Conservation (phyloP, 2,329 filamentous ascomycete species). For the Byssochlamys sp. region DNA sequence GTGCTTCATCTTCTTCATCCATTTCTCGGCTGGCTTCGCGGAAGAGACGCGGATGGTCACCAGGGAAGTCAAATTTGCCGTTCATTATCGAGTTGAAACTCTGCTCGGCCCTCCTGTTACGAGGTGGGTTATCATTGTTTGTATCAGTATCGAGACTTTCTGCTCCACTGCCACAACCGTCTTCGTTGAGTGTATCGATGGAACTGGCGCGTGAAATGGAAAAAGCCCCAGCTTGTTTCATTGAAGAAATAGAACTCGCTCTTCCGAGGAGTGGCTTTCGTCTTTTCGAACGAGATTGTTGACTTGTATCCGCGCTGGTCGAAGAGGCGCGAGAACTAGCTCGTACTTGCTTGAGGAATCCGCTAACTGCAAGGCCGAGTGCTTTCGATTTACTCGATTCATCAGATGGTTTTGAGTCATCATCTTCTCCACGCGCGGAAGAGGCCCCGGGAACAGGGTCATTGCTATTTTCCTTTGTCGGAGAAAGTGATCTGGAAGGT, state of each 20-base stretch:
- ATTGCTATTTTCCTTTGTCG: not conserved
- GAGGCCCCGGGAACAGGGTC: not conserved
- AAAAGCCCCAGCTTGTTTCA: conserved; percentile 13
- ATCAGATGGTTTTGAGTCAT: conserved; percentile 8
- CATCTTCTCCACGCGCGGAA: conserved; percentile 8
- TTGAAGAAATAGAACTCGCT: conserved; percentile 32
- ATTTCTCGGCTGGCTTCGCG: conserved; percentile 9
- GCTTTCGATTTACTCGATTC: conserved; percentile 14
- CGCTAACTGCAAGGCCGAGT: conserved; percentile 30
- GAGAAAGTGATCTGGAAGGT: not conserved
- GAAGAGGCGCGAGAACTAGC: conserved; percentile 20
- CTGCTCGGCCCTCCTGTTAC: conserved; percentile 16
- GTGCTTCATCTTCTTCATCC: conserved; percentile 26
- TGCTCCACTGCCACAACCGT: conserved; percentile 28
- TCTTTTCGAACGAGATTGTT: conserved; percentile 13
- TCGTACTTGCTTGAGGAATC: conserved; percentile 33
- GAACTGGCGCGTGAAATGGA: conserved; percentile 38
- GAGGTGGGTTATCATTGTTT: conserved; percentile 11
- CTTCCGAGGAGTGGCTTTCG: conserved; percentile 34
- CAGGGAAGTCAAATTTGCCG: conserved; percentile 23
- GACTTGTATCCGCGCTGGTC: conserved; percentile 11
- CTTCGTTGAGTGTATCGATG: conserved; percentile 41
- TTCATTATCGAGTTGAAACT: conserved; percentile 25
- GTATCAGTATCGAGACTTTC: conserved; percentile 19
- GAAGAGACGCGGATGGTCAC: conserved; percentile 11